Evolutionary conservation across 116 monocot genomes (phyloP), one percentile per base, ranked within the genome.

Genomic region (Iris pallida): DNA sequence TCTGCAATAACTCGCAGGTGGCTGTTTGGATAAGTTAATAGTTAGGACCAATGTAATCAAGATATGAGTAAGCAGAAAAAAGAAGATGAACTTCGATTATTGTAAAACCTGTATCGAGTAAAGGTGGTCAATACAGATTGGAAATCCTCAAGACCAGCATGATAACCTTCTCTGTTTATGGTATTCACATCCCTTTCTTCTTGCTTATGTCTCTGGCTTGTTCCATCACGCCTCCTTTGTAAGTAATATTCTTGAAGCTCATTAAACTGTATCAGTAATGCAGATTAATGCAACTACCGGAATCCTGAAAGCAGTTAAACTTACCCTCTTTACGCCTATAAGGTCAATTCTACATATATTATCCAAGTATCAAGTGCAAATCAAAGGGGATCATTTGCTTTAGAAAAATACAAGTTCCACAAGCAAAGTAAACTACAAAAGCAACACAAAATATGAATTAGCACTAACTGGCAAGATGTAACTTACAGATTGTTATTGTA

Each of bases 191-290:
- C 86, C 75, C 68, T 83, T 59, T 82, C 93, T 68, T 90, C 90
- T 71, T 71, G 76, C 63, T 55, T 80, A 64, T 66, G 80, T 12
- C 47, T 49, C 53, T 86, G 83, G 41, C 57, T 81, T 30, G 76
- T 44, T 47, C 76, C 83, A 68, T 73, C 20, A 18, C 88, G 92
- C 64, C 98, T 79, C 74, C 79, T 93, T 88, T 90, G 90, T 60
- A 98, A 78, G 71, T 98, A 98, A 58, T 88, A 98, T 68, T 98
- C 93, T 81, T 98, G 93, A 42, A 98, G 78, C 70, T 98, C 98
- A 65, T 85, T 93, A 74, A 98, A 98, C 98, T 98, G 81, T 64
- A 66, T n/a, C 53, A 67, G 5, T 47, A 30, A 64, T 40, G 41
- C 13, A 56, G 8, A 68, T 52, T 20, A 66, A 18, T 71, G 48